These are phyloP conservation scores for Cryptococcus sp. DNA, from an alignment of 1,284 basidiomycete species.

Conservation along the genomic window DNA sequence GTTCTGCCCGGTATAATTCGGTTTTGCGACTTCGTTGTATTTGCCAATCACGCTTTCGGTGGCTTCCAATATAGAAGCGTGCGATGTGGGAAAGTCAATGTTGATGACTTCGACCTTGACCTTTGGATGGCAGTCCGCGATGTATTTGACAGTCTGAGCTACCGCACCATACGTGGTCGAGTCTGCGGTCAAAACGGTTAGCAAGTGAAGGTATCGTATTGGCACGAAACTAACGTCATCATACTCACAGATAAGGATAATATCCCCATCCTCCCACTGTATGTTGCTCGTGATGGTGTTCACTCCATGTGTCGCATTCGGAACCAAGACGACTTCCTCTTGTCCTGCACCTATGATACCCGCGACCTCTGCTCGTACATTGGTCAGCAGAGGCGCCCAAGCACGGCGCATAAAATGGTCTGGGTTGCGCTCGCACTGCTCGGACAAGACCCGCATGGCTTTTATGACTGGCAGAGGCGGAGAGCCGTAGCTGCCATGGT, in stretches of 20 bases:
- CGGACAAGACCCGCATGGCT: constrained; percentile 57
- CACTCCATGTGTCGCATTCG: constrained; percentile 68
- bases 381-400: constrained; percentile 54
- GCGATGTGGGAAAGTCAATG: constrained; percentile 67
- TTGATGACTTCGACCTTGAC: constrained; percentile 60
- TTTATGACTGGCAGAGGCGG: constrained; percentile 64
- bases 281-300: constrained; percentile 69
- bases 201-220: too few species aligned
- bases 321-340: constrained; percentile 67
- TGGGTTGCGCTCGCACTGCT: constrained; percentile 63
- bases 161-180: constrained; percentile 70
- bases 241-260: constrained; percentile 58
- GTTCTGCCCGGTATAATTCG: constrained; percentile 33
- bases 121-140: constrained; percentile 63
- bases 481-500: constrained; percentile 71
- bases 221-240: neutral
- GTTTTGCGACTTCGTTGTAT: constrained; percentile 33
- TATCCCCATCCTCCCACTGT: constrained; percentile 59
- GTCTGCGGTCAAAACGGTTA: constrained; percentile 52
- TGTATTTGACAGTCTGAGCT: constrained; percentile 61
- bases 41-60: constrained; percentile 58
- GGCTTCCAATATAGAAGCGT: constrained; percentile 60
- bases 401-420: constrained; percentile 64
- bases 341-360: constrained; percentile 62
- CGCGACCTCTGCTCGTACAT: constrained; percentile 61